Percentiles rank a stretch among this genome's conserved stretches.
Conservation (phyloP, 805 yeast species). For the Metschnikowia koreensis region DNA sequence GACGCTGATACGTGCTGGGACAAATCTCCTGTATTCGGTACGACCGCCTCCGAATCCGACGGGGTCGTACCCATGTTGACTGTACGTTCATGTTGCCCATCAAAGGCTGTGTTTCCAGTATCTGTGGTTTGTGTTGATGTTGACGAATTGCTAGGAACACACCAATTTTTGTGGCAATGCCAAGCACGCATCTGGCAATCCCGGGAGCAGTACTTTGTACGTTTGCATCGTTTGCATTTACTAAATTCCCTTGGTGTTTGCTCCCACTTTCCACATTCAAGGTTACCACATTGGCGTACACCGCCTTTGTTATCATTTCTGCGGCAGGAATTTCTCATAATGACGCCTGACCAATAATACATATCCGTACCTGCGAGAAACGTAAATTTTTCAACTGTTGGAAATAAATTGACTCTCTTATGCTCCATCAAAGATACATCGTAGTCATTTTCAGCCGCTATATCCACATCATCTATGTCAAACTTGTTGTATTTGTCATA, state of each 20-base stretch:
- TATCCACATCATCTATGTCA: conserved; percentile 35
- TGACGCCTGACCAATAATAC: conserved; percentile 97
- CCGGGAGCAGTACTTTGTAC: conserved; percentile 92
- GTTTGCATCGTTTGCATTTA: conserved; percentile 88
- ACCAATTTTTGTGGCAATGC: conserved; percentile 94
- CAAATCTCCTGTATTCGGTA: conserved; percentile 11
- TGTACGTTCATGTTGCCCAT: conserved; percentile 14
- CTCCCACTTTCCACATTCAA: conserved; percentile 95
- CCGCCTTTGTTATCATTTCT: conserved; percentile 86
- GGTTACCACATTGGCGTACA: conserved; percentile 90
- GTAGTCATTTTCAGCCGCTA: conserved; percentile 22
- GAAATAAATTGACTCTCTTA: conserved; percentile 68
- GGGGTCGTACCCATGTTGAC: conserved; percentile 15
- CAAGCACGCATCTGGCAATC: conserved; percentile 91
- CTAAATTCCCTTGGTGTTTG: conserved; percentile 86
- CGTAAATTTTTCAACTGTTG: conserved; percentile 89
- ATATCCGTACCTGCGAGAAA: conserved; percentile 69
- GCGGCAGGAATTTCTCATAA: conserved; percentile 93
- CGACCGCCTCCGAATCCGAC: conserved; percentile 16
- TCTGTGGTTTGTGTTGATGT: conserved; percentile 19
- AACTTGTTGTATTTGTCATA: conserved; percentile 41
- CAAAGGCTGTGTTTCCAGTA: conserved; percentile 10
- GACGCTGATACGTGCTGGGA: conserved; percentile 14
- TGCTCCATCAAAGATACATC: conserved; percentile 46
- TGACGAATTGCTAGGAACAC: conserved; percentile 51